Evolutionary conservation across 305 asterid species (phyloP).

Genomic region (Lippia alba): DNA sequence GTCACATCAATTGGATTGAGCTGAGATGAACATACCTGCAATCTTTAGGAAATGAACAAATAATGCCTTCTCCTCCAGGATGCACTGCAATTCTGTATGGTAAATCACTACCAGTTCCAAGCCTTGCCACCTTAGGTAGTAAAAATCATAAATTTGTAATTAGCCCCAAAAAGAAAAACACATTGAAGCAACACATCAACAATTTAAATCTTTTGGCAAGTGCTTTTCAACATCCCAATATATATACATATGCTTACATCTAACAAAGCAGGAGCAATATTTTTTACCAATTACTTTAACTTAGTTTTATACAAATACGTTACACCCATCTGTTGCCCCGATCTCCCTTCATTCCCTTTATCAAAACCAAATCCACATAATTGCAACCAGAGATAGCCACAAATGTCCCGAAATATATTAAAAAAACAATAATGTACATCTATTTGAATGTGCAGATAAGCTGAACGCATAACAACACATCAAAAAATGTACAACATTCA

Average conservation of each 20-base stretch:
- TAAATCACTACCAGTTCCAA: slow-evolving; percentile 79
- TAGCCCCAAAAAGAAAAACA: neutral
- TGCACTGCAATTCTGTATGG: slow-evolving; percentile 93
- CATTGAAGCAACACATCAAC: slow-evolving; percentile 11
- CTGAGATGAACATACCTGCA: slow-evolving; percentile 63
- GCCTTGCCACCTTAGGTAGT: slow-evolving; percentile 59
- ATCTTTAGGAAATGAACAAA: slow-evolving; percentile 79
- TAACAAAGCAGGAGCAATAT: neutral
- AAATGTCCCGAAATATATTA: slow-evolving; percentile 10
- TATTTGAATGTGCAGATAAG: too few species aligned
- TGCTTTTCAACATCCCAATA: slow-evolving; percentile 14
- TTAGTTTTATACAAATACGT: slow-evolving; percentile 5
- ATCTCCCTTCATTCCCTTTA: neutral
- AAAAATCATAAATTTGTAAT: too few species aligned
- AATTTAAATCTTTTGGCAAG: slow-evolving; percentile 17
- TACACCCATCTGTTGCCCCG: neutral
- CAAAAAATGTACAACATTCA: too few species aligned
- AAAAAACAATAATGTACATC: too few species aligned
- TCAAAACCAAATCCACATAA: slow-evolving; percentile 17
- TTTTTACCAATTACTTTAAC: neutral
- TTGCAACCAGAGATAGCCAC: neutral
- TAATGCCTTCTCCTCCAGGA: slow-evolving; percentile 84
- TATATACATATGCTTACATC: slow-evolving; percentile 10
- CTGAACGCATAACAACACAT: too few species aligned
- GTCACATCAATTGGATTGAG: slow-evolving; percentile 18